Conservation (phyloP, 768 basidiomycete genomes). For the Leccinellum rugosiceps region DNA sequence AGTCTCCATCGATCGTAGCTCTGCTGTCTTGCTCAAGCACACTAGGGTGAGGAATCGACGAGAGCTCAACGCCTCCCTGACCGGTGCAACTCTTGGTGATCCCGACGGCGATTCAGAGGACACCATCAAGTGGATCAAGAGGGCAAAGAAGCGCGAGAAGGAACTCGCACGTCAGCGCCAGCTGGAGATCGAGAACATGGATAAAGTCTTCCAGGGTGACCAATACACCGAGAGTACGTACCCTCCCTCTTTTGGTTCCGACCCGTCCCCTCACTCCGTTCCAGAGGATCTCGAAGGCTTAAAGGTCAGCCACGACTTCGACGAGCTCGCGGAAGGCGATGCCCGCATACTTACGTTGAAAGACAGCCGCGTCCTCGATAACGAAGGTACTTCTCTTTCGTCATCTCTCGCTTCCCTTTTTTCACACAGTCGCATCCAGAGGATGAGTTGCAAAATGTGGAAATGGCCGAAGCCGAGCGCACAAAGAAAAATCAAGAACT, state of each 20-base stretch:
- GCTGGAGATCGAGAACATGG: slow-evolving; percentile 81
- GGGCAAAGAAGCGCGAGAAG: slow-evolving; percentile 86
- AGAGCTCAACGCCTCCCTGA: slow-evolving; percentile 89
- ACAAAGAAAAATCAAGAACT: slow-evolving; percentile 76
- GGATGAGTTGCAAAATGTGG: slow-evolving; percentile 96
- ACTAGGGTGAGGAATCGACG: slow-evolving; percentile 87
- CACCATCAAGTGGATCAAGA: slow-evolving; percentile 88
- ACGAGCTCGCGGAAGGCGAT: slow-evolving; percentile 90
- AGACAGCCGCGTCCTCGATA: slow-evolving; percentile 55
- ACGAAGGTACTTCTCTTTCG: slow-evolving; percentile 53
- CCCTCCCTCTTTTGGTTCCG: background rate
- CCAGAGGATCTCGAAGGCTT: slow-evolving; percentile 88
- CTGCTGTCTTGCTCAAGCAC: slow-evolving; percentile 37
- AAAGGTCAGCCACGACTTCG: slow-evolving; percentile 95
- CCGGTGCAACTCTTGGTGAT: slow-evolving; percentile 90
- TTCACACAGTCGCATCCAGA: slow-evolving; percentile 45
- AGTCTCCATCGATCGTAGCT: slow-evolving; percentile 41
- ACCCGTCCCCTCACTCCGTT: slow-evolving; percentile 1
- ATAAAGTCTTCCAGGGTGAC: slow-evolving; percentile 64
- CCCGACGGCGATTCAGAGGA: slow-evolving; percentile 75
- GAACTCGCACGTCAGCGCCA: slow-evolving; percentile 82
- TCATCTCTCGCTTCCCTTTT: background rate
- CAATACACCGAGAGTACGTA: slow-evolving; percentile 85
- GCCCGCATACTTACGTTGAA: slow-evolving; percentile 95
- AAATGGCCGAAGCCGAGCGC: slow-evolving; percentile 87